These are phyloP conservation scores for Noccaea bulbosa DNA, from an alignment of 345 rosid species.

Conservation along the genomic window DNA sequence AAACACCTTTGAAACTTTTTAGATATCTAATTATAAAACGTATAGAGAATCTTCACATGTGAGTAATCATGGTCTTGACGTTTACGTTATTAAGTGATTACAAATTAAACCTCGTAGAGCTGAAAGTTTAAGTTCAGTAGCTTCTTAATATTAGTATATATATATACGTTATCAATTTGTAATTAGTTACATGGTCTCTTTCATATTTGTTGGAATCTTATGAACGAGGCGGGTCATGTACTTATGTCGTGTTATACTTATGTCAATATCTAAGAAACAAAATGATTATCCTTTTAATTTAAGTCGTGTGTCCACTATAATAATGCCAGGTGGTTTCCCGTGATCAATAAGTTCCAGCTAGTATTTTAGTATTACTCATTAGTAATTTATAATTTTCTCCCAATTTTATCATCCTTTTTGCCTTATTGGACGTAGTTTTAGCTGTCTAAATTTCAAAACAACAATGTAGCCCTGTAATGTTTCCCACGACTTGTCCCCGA, in stretches of 20 bases:
- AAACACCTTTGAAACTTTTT: too few species aligned
- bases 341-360: slow-evolving; percentile 24
- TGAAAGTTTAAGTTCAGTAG: not conserved
- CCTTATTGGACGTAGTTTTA: slow-evolving; percentile 29
- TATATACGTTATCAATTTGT: slow-evolving; percentile 2
- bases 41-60: not conserved
- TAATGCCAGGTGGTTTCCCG: slow-evolving; percentile 38
- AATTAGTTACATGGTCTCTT: slow-evolving; percentile 29
- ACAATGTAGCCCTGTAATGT: slow-evolving; percentile 5
- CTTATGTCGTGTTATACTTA: slow-evolving; percentile 23
- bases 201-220: slow-evolving; percentile 43
- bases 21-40: not conserved
- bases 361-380: not conserved
- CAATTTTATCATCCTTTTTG: slow-evolving; percentile 1
- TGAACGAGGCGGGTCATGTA: slow-evolving; percentile 37
- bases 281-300: slow-evolving; percentile 32
- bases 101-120: slow-evolving; percentile 1
- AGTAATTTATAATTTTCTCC: not conserved
- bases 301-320: slow-evolving; percentile 41
- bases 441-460: slow-evolving; percentile 30
- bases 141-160: not conserved
- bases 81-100: slow-evolving; percentile 2
- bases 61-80: not conserved
- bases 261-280: slow-evolving; percentile 34
- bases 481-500: slow-evolving; percentile 1